Conservation (phyloP, 306 rosid genomes). For the Gynostemma pentaphyllum region DNA sequence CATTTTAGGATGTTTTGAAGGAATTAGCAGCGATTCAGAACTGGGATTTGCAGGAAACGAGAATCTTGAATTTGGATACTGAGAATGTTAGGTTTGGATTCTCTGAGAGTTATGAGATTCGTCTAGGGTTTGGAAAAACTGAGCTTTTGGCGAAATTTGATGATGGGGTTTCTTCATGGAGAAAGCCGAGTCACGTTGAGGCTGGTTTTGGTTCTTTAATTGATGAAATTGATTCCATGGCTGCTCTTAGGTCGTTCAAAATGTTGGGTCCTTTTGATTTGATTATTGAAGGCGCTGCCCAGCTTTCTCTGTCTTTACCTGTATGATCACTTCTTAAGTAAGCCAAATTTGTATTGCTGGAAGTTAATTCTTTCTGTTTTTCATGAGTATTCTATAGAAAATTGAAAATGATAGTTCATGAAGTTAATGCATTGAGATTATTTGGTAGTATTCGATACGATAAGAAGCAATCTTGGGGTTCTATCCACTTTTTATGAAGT, state of each 20-base stretch:
- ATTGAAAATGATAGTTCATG: neutral
- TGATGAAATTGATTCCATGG: constrained; percentile 26
- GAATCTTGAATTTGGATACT: constrained; percentile 41
- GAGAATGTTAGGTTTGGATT: constrained; percentile 43
- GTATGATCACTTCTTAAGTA: constrained; percentile 21
- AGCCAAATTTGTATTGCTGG: neutral
- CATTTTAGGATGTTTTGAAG: constrained; percentile 69
- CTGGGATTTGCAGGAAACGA: constrained; percentile 39
- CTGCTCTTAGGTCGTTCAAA: constrained; percentile 42
- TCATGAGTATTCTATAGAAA: neutral
- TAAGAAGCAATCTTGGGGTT: neutral
- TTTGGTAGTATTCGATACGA: neutral
- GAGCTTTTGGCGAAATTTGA: constrained; percentile 33
- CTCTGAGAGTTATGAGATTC: constrained; percentile 33
- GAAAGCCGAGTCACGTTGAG: constrained; percentile 27
- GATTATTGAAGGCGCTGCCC: constrained; percentile 26
- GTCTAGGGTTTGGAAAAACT: constrained; percentile 43
- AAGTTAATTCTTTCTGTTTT: neutral
- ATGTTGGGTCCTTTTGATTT: constrained; percentile 72
- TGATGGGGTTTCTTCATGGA: constrained; percentile 55
- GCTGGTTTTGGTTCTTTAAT: constrained; percentile 42
- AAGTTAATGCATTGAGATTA: neutral
- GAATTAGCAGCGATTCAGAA: constrained; percentile 45
- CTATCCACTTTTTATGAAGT: neutral
- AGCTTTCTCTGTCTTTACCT: constrained; percentile 45